Base-by-base conservation (phyloP, 495 filamentous ascomycete genomes). In the Aspergillus biplanus region DNA sequence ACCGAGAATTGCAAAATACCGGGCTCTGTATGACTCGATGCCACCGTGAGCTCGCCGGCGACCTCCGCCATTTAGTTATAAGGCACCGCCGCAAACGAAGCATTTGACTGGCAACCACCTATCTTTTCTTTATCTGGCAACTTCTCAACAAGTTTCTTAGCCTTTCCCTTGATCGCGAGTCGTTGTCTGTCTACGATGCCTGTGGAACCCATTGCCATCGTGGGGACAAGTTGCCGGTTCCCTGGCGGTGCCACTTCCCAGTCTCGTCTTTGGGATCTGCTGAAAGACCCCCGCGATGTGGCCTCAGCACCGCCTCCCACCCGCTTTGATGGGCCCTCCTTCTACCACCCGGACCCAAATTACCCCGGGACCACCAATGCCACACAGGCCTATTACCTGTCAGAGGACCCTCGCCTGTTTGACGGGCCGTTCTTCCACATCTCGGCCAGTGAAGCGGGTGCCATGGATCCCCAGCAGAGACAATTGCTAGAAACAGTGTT, bases 401-500 rank as follows among this genome's bases (percentile, higher is more conserved):
- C 13, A 8, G 42, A 59, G 32, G 53, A 59, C 32, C 33, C 33
- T 9, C 42, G 18, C 6, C 8, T 49, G 15, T 59, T 59, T 12
- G 56, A 59, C 33, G 56, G 42, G 11, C 42, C 42, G 7, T 59
- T 59, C 56, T 59, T 59, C 46, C 15, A 13, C 11, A 15, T 59
- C 16, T 9, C 39, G 0, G 39, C 56, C 13, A 34, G 18, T 3
- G 56, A 48, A 18, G 42, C 56, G 5, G 46, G 13, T n/a, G 21
- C 42, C n/a, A 59, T 59, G 46, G 57, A 73, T 62, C 69, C 71
- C 13, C 69, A 71, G 48, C 61, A 50, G 13, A 64, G 71, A 37
- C 33, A 69, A 11, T 48, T 62, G 47, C 59, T 74, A 5, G 72
- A 74, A 39, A 33, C 59, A 8, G 56, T 65, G 6, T 83, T 80